These are phyloP conservation scores for Leishmania turanica DNA, from an alignment of 208 protist species.

Conservation along the genomic window DNA sequence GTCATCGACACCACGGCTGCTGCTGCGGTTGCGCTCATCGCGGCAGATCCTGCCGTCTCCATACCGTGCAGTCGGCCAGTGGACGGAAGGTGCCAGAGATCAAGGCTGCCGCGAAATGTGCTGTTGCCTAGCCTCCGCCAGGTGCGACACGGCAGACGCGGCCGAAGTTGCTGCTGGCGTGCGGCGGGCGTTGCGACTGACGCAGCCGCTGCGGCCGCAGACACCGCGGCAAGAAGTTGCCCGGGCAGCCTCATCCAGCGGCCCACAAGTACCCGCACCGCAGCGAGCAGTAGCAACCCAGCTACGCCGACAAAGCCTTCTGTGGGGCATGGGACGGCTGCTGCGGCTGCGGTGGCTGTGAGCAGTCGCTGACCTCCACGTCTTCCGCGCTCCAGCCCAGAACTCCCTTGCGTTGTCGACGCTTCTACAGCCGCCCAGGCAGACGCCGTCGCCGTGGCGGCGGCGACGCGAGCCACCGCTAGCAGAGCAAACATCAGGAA, in stretches of 20 bases:
- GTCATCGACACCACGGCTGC: neutral
- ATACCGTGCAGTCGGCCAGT: neutral
- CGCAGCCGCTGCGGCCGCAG: neutral
- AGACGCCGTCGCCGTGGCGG: constrained; percentile 8
- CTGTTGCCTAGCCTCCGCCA: neutral
- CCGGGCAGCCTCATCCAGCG: neutral
- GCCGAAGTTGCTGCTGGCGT: neutral
- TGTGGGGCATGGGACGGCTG: neutral
- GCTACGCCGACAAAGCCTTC: neutral
- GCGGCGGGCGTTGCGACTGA: neutral
- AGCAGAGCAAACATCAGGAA: constrained; percentile 13
- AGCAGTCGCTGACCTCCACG: neutral
- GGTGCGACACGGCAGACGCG: neutral
- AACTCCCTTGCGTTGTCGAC: neutral
- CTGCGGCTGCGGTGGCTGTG: neutral
- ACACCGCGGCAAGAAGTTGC: neutral
- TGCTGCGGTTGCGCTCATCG: neutral
- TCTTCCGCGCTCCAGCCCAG: neutral
- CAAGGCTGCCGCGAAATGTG: neutral
- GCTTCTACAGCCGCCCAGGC: neutral
- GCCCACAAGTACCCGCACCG: neutral
- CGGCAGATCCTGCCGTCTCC: neutral
- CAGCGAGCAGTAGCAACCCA: neutral
- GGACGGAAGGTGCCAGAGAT: neutral
- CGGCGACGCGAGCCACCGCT: constrained; percentile 14